A percentile compares a stretch with the other conserved stretches of the same genome.
These are phyloP conservation scores for Persicaria tinctoria DNA, from an alignment of 148 eudicot genomes.

Conservation along the genomic window DNA sequence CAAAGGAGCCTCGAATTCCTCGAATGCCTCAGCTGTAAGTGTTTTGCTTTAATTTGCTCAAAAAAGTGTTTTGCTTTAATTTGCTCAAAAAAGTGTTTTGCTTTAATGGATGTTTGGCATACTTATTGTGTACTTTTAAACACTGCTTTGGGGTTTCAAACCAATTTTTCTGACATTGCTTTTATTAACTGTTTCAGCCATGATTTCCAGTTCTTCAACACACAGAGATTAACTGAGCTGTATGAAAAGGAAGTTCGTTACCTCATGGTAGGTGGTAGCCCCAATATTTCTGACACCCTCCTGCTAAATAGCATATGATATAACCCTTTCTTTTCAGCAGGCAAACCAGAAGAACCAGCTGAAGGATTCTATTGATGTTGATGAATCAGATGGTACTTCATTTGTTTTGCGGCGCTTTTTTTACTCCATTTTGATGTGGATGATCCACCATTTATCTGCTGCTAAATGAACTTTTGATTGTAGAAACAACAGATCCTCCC, in stretches of 20 bases:
- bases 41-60: not conserved
- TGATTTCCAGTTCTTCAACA: slow-evolving; percentile 94
- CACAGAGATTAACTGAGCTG: slow-evolving; percentile 85
- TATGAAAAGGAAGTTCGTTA: slow-evolving; percentile 98
- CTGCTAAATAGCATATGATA: slow-evolving; percentile 1
- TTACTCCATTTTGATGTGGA: not conserved
- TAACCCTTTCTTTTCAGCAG: slow-evolving; percentile 36
- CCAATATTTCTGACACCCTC: not conserved
- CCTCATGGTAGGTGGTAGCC: slow-evolving; percentile 54
- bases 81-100: slow-evolving; percentile 17
- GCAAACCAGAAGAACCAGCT: slow-evolving; percentile 70
- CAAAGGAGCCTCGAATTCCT: slow-evolving; percentile 93
- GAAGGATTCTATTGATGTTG: slow-evolving; percentile 94
- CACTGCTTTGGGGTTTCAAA: not conserved
- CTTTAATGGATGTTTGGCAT: not conserved
- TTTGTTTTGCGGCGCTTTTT: not conserved
- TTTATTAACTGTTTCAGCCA: slow-evolving; percentile 41
- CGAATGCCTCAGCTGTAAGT: slow-evolving; percentile 99
- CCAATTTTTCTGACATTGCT: not conserved
- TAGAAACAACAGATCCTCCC: slow-evolving; percentile 85
- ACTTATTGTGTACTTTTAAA: not conserved
- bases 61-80: too few species aligned
- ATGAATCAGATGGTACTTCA: slow-evolving; percentile 81
- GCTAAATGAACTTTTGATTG: slow-evolving; percentile 14
- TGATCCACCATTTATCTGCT: slow-evolving; percentile 4